A percentile compares a stretch with the other conserved stretches of the same genome.
Conservation (phyloP, 805 yeast species). For the Yamadazyma nakazawae region DNA sequence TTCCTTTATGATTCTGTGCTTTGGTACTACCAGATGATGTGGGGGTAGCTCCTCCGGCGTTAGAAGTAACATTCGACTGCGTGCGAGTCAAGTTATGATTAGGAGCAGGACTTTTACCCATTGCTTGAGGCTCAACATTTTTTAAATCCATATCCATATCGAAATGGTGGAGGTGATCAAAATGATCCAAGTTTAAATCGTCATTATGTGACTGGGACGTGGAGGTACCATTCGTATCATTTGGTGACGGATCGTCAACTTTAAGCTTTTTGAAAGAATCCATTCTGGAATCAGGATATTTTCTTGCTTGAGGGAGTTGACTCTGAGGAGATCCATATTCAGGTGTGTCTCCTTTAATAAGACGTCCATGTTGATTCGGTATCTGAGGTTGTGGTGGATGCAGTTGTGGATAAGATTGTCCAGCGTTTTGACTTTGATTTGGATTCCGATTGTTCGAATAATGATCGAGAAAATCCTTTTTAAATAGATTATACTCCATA, state of each 20-base stretch:
- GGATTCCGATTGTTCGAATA: neutral
- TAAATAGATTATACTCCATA: conserved; percentile 5
- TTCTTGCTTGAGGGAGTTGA: neutral
- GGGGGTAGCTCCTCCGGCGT: neutral
- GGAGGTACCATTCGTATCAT: conserved; percentile 3
- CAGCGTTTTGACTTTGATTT: neutral
- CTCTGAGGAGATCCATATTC: conserved; percentile 6
- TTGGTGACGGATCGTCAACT: conserved; percentile 9
- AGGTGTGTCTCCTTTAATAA: neutral
- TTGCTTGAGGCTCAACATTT: neutral
- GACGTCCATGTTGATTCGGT: neutral
- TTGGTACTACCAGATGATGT: neutral
- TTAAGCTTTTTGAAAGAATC: conserved; percentile 10
- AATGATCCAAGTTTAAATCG: conserved; percentile 3
- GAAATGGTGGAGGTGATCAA: conserved; percentile 1
- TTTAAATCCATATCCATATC: conserved; percentile 3
- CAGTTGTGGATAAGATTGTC: neutral
- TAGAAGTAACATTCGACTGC: neutral
- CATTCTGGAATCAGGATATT: conserved; percentile 1
- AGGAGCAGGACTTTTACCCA: neutral
- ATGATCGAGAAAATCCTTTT: conserved; percentile 7
- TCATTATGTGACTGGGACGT: conserved; percentile 1
- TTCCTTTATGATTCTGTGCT: neutral
- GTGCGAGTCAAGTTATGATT: neutral
- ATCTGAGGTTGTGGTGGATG: too few species aligned